Evolutionary conservation across 2,329 filamentous ascomycete genomes (phyloP).

Genomic region (Neodidymelliopsis sp.): DNA sequence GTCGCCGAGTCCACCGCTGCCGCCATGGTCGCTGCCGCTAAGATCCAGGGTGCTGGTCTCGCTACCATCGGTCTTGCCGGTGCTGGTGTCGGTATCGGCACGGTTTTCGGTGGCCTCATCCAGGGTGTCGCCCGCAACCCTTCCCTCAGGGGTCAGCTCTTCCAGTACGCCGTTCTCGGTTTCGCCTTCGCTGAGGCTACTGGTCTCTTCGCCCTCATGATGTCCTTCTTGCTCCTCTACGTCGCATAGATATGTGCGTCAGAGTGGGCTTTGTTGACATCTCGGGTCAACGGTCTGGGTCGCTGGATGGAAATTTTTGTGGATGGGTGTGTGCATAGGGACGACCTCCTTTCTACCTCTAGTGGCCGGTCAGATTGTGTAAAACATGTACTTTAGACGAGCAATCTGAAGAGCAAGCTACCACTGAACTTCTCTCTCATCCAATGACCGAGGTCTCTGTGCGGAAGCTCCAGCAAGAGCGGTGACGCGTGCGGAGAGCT

Average conservation of each 20-base stretch:
- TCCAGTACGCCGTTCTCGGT: constrained; percentile 94
- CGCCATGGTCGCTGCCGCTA: constrained; percentile 53
- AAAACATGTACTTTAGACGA: constrained; percentile 55
- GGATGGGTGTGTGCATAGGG: constrained; percentile 52
- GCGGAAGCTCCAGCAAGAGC: constrained; percentile 30
- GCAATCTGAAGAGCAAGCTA: constrained; percentile 53
- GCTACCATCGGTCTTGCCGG: constrained; percentile 91
- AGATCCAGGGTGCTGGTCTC: constrained; percentile 54
- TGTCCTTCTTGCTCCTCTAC: constrained; percentile 55
- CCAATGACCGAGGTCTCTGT: constrained; percentile 33
- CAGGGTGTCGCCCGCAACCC: constrained; percentile 93
- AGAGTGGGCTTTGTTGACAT: constrained; percentile 40
- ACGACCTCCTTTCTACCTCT: constrained; percentile 48
- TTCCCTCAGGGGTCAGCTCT: constrained; percentile 92
- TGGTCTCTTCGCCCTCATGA: constrained; percentile 67
- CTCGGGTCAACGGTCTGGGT: constrained; percentile 46
- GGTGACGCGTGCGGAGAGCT: constrained; percentile 37
- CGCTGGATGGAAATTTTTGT: constrained; percentile 48
- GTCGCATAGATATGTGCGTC: constrained; percentile 50
- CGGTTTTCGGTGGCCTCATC: constrained; percentile 90
- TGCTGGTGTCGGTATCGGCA: constrained; percentile 94
- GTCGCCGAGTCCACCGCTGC: constrained; percentile 53
- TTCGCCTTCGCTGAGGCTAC: constrained; percentile 95
- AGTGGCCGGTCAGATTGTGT: constrained; percentile 53
- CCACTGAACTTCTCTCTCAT: constrained; percentile 44